Conservation (phyloP, 768 basidiomycete genomes). For the Hebeloma cylindrosporum region DNA sequence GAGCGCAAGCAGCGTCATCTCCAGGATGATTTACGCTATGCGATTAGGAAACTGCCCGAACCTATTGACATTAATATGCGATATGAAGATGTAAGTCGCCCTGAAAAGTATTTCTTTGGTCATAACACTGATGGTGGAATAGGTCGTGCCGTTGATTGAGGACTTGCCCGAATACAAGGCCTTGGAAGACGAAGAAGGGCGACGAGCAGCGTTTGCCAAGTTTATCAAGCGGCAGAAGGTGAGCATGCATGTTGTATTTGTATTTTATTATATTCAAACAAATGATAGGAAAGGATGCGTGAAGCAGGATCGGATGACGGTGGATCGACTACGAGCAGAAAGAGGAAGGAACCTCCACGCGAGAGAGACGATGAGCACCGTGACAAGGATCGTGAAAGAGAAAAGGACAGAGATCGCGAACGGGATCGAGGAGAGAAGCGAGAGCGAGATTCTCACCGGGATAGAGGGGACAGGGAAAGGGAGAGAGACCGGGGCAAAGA, state of each 20-base stretch:
- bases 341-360: conserved; percentile 70
- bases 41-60: conserved; percentile 85
- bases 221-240: conserved; percentile 92
- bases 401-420: conserved; percentile 34
- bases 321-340: conserved; percentile 76
- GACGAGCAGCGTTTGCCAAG: conserved; percentile 81
- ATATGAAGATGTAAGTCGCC: conserved; percentile 85
- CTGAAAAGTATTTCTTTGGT: conserved; percentile 28
- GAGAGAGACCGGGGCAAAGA: conserved; percentile 39
- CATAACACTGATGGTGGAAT: conserved; percentile 2
- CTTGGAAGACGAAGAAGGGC: conserved; percentile 82
- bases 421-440: conserved; percentile 21
- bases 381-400: conserved; percentile 58
- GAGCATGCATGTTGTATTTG: conserved; percentile 13
- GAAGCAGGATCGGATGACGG: conserved; percentile 81
- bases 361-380: conserved; percentile 54
- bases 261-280: background rate
- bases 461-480: conserved; percentile 31
- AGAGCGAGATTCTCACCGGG: conserved; percentile 32
- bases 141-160: conserved; percentile 78
- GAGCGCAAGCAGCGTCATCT: conserved; percentile 85
- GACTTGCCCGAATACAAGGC: conserved; percentile 85
- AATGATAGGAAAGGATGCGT: conserved; percentile 69
- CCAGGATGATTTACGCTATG: conserved; percentile 96
- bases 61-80: conserved; percentile 71